A percentile compares a stretch with the other conserved stretches of the same genome.
Conservation (phyloP, 2,329 filamentous ascomycete genomes). For the Colletotrichum trifolii region DNA sequence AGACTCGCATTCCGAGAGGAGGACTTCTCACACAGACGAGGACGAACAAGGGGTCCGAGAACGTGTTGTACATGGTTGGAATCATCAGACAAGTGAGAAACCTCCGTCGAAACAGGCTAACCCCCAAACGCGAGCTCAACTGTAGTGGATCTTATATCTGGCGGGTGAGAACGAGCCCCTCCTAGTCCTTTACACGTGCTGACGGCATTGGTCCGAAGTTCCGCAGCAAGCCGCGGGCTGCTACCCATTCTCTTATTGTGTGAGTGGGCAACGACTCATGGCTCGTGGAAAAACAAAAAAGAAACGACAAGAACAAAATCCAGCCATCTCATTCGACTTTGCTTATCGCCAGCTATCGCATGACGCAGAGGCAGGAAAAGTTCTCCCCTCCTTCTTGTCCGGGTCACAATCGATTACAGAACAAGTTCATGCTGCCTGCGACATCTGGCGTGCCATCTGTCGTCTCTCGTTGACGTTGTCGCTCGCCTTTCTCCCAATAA, state of each 20-base stretch:
- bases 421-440: background rate
- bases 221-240: conserved; percentile 25
- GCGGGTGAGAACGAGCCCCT: conserved; percentile 30
- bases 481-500: background rate
- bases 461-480: background rate
- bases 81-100: conserved; percentile 31
- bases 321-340: background rate
- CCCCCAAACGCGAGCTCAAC: background rate
- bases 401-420: conserved; percentile 1
- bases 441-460: background rate
- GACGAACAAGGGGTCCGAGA: conserved; percentile 8
- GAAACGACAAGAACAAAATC: background rate
- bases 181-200: conserved; percentile 28
- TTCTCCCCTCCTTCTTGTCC: background rate
- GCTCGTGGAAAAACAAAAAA: background rate
- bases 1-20: conserved; percentile 21
- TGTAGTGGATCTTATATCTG: conserved; percentile 12
- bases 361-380: conserved; percentile 10
- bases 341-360: conserved; percentile 25
- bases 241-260: conserved; percentile 13
- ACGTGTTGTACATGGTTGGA: conserved; percentile 18
- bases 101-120: conserved; percentile 33
- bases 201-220: conserved; percentile 34
- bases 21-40: too few relatives aligned
- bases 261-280: background rate